Evolutionary conservation across 495 filamentous ascomycete species (phyloP).

Genomic region (Trichoderma asperelloides): DNA sequence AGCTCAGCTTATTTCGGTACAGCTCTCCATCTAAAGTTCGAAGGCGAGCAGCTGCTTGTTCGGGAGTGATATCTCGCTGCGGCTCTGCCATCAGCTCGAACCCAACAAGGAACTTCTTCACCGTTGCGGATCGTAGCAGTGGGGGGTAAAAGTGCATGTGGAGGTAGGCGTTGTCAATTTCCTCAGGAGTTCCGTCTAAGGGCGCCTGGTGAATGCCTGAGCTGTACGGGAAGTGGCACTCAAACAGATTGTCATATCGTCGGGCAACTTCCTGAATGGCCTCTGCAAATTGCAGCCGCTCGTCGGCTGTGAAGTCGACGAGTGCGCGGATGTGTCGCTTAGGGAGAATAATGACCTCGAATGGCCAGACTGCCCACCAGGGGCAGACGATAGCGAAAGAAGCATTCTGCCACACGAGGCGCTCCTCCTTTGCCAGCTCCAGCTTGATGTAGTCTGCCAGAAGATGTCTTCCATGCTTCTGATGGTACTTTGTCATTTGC

Average conservation of each 20-base stretch:
- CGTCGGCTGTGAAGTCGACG: conserved; percentile 63
- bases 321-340: conserved; percentile 72
- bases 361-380: conserved; percentile 97
- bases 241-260: conserved; percentile 93
- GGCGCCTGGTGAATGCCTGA: conserved; percentile 92
- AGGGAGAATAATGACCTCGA: conserved; percentile 85
- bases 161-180: conserved; percentile 78
- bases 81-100: conserved; percentile 96
- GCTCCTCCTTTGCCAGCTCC: conserved; percentile 71
- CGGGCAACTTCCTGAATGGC: conserved; percentile 77
- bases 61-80: conserved; percentile 94
- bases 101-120: conserved; percentile 91
- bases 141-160: conserved; percentile 98
- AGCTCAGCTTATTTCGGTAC: conserved; percentile 62
- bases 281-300: conserved; percentile 66
- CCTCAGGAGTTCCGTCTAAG: conserved; percentile 71
- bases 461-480: conserved; percentile 63
- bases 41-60: conserved; percentile 79
- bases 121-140: conserved; percentile 81
- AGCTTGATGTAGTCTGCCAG: conserved; percentile 80
- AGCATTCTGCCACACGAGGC: conserved; percentile 78
- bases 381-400: conserved; percentile 79
- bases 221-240: conserved; percentile 92
- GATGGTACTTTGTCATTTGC: conserved; percentile 66
- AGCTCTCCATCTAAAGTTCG: conserved; percentile 68